phyloP scores from a whole-genome alignment of 2,329 filamentous ascomycete genomes.

The Pleomassaria siparia region DNA sequence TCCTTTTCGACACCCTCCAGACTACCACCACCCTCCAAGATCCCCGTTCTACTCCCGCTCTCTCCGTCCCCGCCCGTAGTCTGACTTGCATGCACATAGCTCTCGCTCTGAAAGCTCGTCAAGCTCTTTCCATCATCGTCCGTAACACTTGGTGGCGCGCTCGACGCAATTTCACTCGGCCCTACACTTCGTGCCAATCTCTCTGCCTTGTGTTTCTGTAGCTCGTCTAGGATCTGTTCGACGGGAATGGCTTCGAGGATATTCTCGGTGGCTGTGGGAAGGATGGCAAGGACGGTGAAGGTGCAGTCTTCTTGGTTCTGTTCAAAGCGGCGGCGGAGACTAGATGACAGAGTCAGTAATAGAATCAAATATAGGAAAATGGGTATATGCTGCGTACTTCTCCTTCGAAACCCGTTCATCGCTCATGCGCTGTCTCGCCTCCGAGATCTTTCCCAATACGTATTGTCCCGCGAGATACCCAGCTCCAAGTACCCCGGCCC shows the following conservation, averaged over 20 bases:
- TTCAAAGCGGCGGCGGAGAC: conserved; percentile 91
- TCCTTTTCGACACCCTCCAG: conserved; percentile 48
- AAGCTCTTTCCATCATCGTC: conserved; percentile 84
- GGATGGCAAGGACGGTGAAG: conserved; percentile 92
- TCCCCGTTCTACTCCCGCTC: conserved; percentile 49
- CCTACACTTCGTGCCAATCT: conserved; percentile 63
- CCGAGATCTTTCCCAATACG: conserved; percentile 84
- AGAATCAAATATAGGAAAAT: conserved; percentile 6
- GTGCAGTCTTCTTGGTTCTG: conserved; percentile 99
- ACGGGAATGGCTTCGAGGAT: conserved; percentile 86
- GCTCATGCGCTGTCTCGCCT: conserved; percentile 94
- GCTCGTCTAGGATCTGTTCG: conserved; percentile 87
- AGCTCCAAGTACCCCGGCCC: conserved; percentile 81
- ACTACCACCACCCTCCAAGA: conserved; percentile 46
- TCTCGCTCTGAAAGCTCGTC: conserved; percentile 75
- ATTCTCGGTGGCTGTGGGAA: conserved; percentile 88
- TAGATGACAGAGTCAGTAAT: conserved; percentile 44
- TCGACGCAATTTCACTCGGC: conserved; percentile 58
- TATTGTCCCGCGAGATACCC: conserved; percentile 94
- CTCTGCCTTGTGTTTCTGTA: conserved; percentile 88
- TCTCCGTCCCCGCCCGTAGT: conserved; percentile 55
- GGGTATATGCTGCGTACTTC: conserved; percentile 65
- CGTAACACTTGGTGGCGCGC: conserved; percentile 63
- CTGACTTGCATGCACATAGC: conserved; percentile 82
- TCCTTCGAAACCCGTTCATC: conserved; percentile 94